Evolutionary conservation across 495 filamentous ascomycete genomes (phyloP).

Genomic region (Trichoderma asperelloides): DNA sequence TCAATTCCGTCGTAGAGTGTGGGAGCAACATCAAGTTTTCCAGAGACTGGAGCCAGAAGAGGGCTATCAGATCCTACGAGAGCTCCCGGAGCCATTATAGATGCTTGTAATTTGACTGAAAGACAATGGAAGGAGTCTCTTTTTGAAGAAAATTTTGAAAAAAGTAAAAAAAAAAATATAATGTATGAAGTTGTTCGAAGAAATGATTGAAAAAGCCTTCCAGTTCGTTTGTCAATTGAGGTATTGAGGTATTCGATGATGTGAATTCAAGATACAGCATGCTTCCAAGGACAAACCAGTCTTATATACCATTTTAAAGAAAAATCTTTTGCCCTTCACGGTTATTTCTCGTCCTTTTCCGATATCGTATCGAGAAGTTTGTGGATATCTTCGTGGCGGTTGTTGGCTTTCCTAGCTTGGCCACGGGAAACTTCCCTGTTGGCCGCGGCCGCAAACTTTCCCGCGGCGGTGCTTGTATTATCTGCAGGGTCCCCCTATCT

Average conservation of each 20-base stretch:
- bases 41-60: background rate
- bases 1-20: slow-evolving; percentile 12
- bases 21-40: background rate
- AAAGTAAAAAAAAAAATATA: too few species aligned
- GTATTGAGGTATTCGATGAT: background rate
- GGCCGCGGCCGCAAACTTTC: background rate
- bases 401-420: background rate
- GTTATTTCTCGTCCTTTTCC: background rate
- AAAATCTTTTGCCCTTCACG: background rate
- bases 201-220: too few species aligned
- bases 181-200: too few species aligned
- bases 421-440: background rate
- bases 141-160: too few species aligned
- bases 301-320: background rate
- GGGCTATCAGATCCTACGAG: background rate
- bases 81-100: background rate
- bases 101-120: background rate
- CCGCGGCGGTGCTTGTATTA: background rate
- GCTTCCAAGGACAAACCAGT: background rate
- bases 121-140: background rate
- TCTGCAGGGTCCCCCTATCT: background rate
- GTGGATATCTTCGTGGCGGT: background rate
- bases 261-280: background rate
- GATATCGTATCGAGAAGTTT: background rate
- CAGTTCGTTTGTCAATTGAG: background rate